A percentile compares a stretch with the other conserved stretches of the same genome.
phyloP scores from a whole-genome alignment of 805 yeast genomes.

The Saccharomycopsis guyanensis region DNA sequence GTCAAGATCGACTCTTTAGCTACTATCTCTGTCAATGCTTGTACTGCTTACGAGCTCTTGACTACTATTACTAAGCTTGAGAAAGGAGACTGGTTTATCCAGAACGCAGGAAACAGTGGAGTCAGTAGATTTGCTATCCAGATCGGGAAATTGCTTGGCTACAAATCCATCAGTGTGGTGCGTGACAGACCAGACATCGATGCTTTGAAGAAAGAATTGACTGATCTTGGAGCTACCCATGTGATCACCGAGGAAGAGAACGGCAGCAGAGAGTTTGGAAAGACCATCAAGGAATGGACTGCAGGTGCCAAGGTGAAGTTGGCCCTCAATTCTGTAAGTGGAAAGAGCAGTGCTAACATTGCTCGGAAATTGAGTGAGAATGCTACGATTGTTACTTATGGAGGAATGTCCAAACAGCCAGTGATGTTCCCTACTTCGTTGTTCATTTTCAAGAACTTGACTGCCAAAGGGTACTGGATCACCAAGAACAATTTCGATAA shows the following conservation, averaged over 20 bases:
- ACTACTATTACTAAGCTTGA: conserved; percentile 37
- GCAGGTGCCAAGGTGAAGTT: conserved; percentile 41
- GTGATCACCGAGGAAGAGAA: conserved; percentile 89
- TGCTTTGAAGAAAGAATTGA: conserved; percentile 41
- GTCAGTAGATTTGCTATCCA: conserved; percentile 92
- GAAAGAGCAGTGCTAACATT: conserved; percentile 70
- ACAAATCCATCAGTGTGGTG: conserved; percentile 79
- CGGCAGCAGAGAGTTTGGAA: conserved; percentile 56
- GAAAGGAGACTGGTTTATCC: conserved; percentile 73
- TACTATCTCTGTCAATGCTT: conserved; percentile 85
- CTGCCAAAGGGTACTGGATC: conserved; percentile 90
- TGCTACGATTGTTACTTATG: conserved; percentile 83
- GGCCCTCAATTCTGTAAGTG: conserved; percentile 92
- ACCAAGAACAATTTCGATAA: conserved; percentile 54
- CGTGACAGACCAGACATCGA: conserved; percentile 78
- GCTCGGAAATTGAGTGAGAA: conserved; percentile 73
- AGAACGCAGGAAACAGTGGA: conserved; percentile 94
- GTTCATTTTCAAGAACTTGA: conserved; percentile 82
- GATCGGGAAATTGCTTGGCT: conserved; percentile 68
- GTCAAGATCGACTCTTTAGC: conserved; percentile 63
- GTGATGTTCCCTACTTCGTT: conserved; percentile 84
- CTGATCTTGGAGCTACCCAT: conserved; percentile 68
- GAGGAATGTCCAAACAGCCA: conserved; percentile 97
- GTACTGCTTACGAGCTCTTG: conserved; percentile 86
- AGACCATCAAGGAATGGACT: conserved; percentile 33